These are phyloP conservation scores for Neopestalotiopsis sp. DNA, from an alignment of 2,329 filamentous ascomycete species.

Conservation along the genomic window DNA sequence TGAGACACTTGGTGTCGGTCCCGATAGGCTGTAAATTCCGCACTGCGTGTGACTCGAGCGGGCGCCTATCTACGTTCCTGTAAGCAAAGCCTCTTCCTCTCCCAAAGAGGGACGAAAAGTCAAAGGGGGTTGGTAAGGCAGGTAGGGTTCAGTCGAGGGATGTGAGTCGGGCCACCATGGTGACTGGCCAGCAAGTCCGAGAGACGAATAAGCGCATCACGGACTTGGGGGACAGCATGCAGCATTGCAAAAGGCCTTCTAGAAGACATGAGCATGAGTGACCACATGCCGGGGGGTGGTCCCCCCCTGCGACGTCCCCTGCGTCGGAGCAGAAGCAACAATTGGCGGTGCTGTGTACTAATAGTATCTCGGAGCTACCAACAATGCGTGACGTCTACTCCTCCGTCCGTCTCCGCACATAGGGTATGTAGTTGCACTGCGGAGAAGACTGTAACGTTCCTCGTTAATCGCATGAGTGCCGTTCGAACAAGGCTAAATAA, in stretches of 20 bases:
- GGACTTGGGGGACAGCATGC: not conserved
- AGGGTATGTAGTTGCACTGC: not conserved
- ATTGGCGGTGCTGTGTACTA: too few relatives aligned
- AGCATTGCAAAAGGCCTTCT: not conserved
- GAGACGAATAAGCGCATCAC: too few relatives aligned
- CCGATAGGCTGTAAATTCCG: not conserved
- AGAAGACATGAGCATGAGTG: conserved; percentile 2
- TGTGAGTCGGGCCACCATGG: not conserved
- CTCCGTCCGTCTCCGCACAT: not conserved
- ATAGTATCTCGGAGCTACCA: too few relatives aligned
- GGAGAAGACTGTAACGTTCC: not conserved
- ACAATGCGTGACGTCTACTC: not conserved
- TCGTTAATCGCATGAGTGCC: not conserved
- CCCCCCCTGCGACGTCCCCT: not conserved
- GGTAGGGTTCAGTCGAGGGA: not conserved
- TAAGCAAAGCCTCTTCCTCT: not conserved
- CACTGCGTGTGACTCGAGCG: not conserved
- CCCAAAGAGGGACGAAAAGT: not conserved
- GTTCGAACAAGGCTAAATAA: not conserved
- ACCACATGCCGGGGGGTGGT: not conserved
- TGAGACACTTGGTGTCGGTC: not conserved
- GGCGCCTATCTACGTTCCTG: not conserved
- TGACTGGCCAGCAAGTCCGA: too few relatives aligned
- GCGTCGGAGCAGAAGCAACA: too few relatives aligned
- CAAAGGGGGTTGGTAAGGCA: not conserved